Conservation (phyloP, 495 filamentous ascomycete genomes). For the Rusavskia elegans region DNA sequence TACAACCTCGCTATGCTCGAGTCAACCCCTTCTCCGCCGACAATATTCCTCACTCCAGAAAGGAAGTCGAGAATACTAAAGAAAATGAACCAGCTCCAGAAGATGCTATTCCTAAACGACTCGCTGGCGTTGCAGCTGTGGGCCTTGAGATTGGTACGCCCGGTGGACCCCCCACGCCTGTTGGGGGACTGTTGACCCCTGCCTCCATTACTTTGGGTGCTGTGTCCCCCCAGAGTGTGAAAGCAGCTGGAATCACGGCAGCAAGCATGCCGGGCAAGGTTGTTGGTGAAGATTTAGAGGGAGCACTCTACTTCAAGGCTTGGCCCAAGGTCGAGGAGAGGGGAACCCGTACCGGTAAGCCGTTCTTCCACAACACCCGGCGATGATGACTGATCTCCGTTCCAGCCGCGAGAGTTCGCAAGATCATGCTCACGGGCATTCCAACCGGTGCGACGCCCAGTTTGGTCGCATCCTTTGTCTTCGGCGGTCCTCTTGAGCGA, state of each 20-base stretch:
- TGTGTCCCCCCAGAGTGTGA: neutral
- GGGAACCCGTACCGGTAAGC: neutral
- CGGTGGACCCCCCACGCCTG: too few species aligned
- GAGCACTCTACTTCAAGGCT: neutral
- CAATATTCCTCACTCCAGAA: neutral
- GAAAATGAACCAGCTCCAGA: neutral
- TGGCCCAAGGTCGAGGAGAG: slow-evolving; percentile 1
- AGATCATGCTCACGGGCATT: slow-evolving; percentile 23
- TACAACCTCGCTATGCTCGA: neutral
- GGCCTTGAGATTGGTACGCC: too few species aligned
- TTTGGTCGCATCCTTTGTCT: slow-evolving; percentile 25
- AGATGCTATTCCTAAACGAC: too few species aligned
- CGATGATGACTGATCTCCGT: neutral
- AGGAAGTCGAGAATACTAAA: neutral
- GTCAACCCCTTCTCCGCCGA: too few species aligned
- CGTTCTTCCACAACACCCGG: neutral
- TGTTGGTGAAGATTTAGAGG: neutral
- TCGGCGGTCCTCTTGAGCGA: slow-evolving; percentile 27
- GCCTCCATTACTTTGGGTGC: neutral
- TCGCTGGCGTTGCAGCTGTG: too few species aligned
- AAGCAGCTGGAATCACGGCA: neutral
- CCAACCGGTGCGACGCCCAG: slow-evolving; percentile 15
- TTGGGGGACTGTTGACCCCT: neutral
- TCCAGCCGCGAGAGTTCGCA: slow-evolving; percentile 19
- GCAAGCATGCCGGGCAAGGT: neutral